These are phyloP conservation scores for Apiospora phragmitis DNA, from an alignment of 2,329 filamentous ascomycete species.

Conservation along the genomic window DNA sequence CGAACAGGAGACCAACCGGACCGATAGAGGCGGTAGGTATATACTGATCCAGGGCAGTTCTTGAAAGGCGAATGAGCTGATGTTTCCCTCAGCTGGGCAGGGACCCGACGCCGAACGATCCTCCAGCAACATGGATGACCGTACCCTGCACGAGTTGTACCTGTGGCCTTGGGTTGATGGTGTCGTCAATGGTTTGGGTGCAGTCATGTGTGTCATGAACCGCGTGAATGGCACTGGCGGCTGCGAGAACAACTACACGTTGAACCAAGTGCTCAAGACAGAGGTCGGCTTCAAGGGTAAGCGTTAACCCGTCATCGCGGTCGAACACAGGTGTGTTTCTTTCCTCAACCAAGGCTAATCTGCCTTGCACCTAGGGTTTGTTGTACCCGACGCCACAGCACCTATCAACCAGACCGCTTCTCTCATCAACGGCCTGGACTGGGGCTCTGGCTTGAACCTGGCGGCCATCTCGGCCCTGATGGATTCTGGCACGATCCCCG, in stretches of 20 bases:
- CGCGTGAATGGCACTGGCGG: slow-evolving; percentile 23
- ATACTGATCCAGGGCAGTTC: neutral
- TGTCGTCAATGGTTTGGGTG: slow-evolving; percentile 20
- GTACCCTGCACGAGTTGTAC: slow-evolving; percentile 27
- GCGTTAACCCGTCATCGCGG: neutral
- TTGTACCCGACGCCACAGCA: slow-evolving; percentile 20
- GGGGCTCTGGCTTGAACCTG: neutral
- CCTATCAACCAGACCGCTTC: slow-evolving; percentile 17
- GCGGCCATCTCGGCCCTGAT: neutral
- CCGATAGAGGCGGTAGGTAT: neutral
- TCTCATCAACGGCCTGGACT: neutral
- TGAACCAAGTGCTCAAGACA: slow-evolving; percentile 25
- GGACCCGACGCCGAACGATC: neutral
- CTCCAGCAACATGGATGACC: slow-evolving; percentile 22
- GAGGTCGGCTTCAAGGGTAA: slow-evolving; percentile 29
- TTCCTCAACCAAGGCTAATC: slow-evolving; percentile 23
- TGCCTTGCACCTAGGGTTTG: neutral
- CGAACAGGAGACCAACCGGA: slow-evolving; percentile 19
- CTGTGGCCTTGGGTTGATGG: slow-evolving; percentile 25
- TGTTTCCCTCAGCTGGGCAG: neutral
- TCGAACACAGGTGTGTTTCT: too few relatives aligned
- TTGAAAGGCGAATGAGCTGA: neutral
- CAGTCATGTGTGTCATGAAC: slow-evolving; percentile 29
- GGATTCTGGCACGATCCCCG: neutral
- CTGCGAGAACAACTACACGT: slow-evolving; percentile 26